phyloP scores from a whole-genome alignment of 495 filamentous ascomycete species.

The Aspergillus biplanus region DNA sequence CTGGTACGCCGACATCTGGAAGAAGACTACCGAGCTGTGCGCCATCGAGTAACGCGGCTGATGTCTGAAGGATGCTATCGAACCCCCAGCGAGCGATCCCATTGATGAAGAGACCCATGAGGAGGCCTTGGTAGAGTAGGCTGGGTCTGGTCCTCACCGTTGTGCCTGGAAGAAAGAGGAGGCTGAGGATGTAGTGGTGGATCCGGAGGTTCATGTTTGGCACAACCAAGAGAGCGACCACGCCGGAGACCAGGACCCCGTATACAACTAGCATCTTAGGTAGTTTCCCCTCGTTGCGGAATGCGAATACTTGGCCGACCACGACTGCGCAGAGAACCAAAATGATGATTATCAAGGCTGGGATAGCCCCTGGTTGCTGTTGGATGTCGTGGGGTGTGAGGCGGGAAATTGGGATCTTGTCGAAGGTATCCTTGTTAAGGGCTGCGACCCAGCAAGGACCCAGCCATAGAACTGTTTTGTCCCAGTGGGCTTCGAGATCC shows the following conservation, averaged over 20 bases:
- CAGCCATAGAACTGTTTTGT: slow-evolving; percentile 77
- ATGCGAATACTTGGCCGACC: slow-evolving; percentile 63
- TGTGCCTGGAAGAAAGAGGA: slow-evolving; percentile 61
- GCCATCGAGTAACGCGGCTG: slow-evolving; percentile 53
- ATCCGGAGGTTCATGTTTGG: slow-evolving; percentile 65
- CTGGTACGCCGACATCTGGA: slow-evolving; percentile 43
- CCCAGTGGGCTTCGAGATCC: slow-evolving; percentile 65
- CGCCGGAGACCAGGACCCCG: slow-evolving; percentile 41
- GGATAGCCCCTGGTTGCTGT: slow-evolving; percentile 74
- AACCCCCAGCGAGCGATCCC: slow-evolving; percentile 69
- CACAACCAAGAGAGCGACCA: slow-evolving; percentile 54
- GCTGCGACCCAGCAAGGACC: slow-evolving; percentile 78
- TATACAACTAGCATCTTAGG: slow-evolving; percentile 70
- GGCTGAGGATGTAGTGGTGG: slow-evolving; percentile 67
- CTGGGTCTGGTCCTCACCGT: slow-evolving; percentile 60
- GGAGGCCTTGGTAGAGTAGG: slow-evolving; percentile 63
- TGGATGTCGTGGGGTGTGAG: slow-evolving; percentile 73
- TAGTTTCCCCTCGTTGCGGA: slow-evolving; percentile 69
- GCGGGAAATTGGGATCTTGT: slow-evolving; percentile 73
- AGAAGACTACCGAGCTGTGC: slow-evolving; percentile 50
- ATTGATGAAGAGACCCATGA: slow-evolving; percentile 67
- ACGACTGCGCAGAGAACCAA: slow-evolving; percentile 55
- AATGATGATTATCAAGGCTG: slow-evolving; percentile 66
- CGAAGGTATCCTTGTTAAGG: slow-evolving; percentile 75
- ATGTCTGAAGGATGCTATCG: slow-evolving; percentile 63